Conservation (phyloP, 2,329 filamentous ascomycete genomes). For the Pseudogymnoascus sp. region DNA sequence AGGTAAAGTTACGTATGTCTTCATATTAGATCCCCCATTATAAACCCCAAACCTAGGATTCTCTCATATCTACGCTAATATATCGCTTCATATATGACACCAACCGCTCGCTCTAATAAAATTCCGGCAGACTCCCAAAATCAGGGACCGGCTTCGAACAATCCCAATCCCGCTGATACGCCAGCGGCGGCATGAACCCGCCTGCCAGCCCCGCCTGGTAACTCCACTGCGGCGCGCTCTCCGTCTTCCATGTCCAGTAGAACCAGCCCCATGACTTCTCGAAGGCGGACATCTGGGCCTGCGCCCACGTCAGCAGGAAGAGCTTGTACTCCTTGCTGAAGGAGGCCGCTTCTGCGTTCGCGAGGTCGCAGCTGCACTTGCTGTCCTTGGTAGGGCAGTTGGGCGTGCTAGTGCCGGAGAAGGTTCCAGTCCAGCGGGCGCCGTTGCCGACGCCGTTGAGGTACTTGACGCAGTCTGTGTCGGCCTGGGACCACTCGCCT, state of each 20-base stretch:
- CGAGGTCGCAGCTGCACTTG: conserved; percentile 62
- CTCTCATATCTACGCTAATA: not conserved
- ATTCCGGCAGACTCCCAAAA: conserved; percentile 44
- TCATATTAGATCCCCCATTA: not conserved
- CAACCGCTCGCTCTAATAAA: conserved; percentile 30
- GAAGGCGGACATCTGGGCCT: conserved; percentile 92
- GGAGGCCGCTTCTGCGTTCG: conserved; percentile 62
- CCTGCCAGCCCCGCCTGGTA: conserved; percentile 71
- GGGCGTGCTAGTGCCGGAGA: conserved; percentile 62
- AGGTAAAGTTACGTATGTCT: not conserved
- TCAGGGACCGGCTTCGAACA: conserved; percentile 47
- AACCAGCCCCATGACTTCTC: conserved; percentile 96
- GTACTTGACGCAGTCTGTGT: conserved; percentile 82
- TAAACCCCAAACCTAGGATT: not conserved
- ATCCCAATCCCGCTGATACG: conserved; percentile 59
- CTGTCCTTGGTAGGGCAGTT: conserved; percentile 61
- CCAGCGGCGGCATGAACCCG: conserved; percentile 69
- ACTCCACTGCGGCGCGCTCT: conserved; percentile 81
- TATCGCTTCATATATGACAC: not conserved
- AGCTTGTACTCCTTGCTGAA: conserved; percentile 72
- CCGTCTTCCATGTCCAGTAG: conserved; percentile 98
- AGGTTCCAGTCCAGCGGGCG: conserved; percentile 85
- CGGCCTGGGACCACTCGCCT: conserved; percentile 95
- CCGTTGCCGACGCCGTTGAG: conserved; percentile 87
- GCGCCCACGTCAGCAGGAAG: conserved; percentile 81